Evolutionary conservation across 2,329 filamentous ascomycete genomes (phyloP).

Genomic region (Aureobasidium musti): DNA sequence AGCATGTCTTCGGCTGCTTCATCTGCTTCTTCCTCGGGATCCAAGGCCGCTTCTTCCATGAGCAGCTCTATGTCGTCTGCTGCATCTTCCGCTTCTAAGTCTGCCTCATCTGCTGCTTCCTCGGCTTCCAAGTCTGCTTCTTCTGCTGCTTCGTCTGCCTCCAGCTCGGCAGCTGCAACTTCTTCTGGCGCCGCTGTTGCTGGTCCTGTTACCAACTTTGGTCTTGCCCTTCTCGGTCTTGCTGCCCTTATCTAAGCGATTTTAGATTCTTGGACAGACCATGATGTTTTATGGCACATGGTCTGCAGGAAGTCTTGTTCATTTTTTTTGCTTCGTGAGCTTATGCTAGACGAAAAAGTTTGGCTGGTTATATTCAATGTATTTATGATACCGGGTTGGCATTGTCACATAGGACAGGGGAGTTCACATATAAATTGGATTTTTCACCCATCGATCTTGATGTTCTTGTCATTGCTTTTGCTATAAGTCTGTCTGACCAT

Average conservation of each 20-base stretch:
- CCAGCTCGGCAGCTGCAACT: constrained; percentile 7
- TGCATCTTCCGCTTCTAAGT: neutral
- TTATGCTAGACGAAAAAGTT: constrained; percentile 5
- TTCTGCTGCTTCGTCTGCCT: constrained; percentile 3
- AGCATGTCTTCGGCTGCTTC: constrained; percentile 8
- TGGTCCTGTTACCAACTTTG: constrained; percentile 11
- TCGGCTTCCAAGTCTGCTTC: constrained; percentile 19
- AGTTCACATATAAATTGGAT: neutral
- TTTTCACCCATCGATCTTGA: neutral
- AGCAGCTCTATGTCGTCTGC: constrained; percentile 7
- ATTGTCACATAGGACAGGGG: neutral
- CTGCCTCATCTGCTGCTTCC: constrained; percentile 7
- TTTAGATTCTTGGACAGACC: neutral
- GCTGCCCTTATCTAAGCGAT: constrained; percentile 15
- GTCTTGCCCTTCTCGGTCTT: constrained; percentile 18
- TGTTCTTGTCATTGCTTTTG: no score
- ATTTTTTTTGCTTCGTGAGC: neutral
- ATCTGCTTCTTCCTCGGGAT: constrained; percentile 13
- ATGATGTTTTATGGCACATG: neutral
- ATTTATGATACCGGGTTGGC: constrained; percentile 9
- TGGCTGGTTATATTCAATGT: constrained; percentile 4
- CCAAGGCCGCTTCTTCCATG: neutral
- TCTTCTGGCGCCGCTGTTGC: constrained; percentile 23
- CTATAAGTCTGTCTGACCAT: no score
- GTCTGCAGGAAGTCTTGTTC: no score